Base-by-base conservation (phyloP, 2,329 filamentous ascomycete genomes). In the Madurella fahalii region DNA sequence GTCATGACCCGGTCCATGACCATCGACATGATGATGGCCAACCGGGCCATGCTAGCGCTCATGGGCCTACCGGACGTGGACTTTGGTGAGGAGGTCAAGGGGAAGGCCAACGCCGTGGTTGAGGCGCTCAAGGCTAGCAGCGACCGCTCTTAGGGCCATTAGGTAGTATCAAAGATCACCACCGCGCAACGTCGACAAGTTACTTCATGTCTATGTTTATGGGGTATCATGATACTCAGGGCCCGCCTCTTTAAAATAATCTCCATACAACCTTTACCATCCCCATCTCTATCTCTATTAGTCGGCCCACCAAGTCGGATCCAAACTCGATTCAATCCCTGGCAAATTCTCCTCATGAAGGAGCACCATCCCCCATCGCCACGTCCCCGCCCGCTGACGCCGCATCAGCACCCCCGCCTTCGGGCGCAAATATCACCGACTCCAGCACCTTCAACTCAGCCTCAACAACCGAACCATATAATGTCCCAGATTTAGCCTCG, bases 401-500 rank as follows among this genome's bases (percentile, higher is more conserved):
- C 4, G 15, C 37, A 15, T 48, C 17, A 15, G 43, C 43, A 12
- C 32, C 30, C 31, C 47, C 41, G 9, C 39, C 15, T 41, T 44
- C 56, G 9, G 52, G 9, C 12, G 52, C 60, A 37, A 59, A 61
- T 20, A 59, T 54, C 13, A 46, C 48, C 17, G 53, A 37, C 31
- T 51, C 47, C 7, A 61, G 42, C 5, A 48, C n/a, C 48, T 53
- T 37, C 12, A 59, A 16, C 7, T 60, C 53, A 13, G 15, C 47
- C 40, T 74, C 70, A 20, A 83, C 72, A 31, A 77, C 68, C 59
- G 73, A 74, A 54, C 83, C 78, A 60, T 81, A 79, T 4, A 77
- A 71, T 1, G 71, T 75, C 16, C 72, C 72, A 0, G 71, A 62
- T 57, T 72, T 70, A 2, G 77, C 71, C 58, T 80, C 73, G 50